A percentile compares a stretch with the other conserved stretches of the same genome.
phyloP scores from a whole-genome alignment of 495 filamentous ascomycete genomes.

The Aspergillus sclerotioniger region DNA sequence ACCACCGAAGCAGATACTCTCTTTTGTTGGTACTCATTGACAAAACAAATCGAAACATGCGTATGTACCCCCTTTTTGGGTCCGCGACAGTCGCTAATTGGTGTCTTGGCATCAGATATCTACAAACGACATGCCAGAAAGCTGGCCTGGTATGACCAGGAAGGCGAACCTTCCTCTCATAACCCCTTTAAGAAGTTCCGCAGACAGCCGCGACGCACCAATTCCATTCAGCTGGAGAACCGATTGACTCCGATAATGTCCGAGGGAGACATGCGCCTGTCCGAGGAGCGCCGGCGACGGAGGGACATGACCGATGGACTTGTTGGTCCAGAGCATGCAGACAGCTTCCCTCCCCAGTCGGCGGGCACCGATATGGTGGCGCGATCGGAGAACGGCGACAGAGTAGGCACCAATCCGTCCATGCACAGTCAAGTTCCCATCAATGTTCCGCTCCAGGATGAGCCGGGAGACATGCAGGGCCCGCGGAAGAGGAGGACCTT shows the following conservation, averaged over 20 bases:
- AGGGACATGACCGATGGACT: conserved; percentile 30
- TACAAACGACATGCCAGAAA: conserved; percentile 43
- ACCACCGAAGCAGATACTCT: too few relatives aligned
- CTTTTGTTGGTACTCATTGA: background rate
- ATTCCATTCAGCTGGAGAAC: conserved; percentile 36
- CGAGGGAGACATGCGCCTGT: conserved; percentile 27
- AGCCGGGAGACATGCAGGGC: conserved; percentile 9
- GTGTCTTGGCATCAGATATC: conserved; percentile 34
- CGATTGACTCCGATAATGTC: conserved; percentile 19
- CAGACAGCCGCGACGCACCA: conserved; percentile 25
- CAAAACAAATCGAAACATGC: background rate
- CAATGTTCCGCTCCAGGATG: conserved; percentile 26
- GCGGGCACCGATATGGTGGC: conserved; percentile 22
- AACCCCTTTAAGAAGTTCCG: conserved; percentile 53
- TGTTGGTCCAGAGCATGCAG: conserved; percentile 25
- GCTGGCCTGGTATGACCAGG: conserved; percentile 48
- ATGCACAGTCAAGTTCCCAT: conserved; percentile 39
- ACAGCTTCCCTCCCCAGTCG: conserved; percentile 30
- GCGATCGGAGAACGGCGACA: conserved; percentile 14
- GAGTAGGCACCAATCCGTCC: conserved; percentile 24
- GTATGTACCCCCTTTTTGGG: background rate
- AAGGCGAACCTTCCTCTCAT: conserved; percentile 39
- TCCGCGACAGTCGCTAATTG: background rate
- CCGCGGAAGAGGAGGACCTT: conserved; percentile 31
- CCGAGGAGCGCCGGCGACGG: conserved; percentile 27